phyloP scores from a whole-genome alignment of 176 grass and related monocot species.

The Eragrostis nindensis region DNA sequence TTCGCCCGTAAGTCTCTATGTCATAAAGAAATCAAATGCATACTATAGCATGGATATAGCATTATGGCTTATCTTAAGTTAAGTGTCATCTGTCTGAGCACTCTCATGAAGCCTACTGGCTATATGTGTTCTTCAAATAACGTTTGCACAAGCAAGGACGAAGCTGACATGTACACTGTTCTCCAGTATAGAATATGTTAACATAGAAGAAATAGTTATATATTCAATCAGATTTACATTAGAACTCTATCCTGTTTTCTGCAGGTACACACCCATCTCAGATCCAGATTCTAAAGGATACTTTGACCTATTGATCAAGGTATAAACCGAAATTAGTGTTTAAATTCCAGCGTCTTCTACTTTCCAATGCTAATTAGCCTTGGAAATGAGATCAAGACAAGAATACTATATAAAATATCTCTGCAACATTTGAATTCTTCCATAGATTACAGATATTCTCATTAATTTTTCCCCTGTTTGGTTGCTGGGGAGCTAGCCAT shows the following conservation, averaged over 20 bases:
- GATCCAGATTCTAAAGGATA: conserved; percentile 93
- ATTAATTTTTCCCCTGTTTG: conserved; percentile 1
- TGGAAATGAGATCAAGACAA: not conserved
- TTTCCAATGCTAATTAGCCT: not conserved
- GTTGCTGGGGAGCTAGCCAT: too few relatives aligned
- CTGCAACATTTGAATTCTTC: conserved; percentile 33
- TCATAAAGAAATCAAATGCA: conserved; percentile 24
- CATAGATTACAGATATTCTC: not conserved
- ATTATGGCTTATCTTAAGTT: not conserved
- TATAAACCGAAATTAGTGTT: conserved; percentile 31
- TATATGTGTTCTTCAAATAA: not conserved
- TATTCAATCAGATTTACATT: conserved; percentile 23
- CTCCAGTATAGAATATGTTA: not conserved
- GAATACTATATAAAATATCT: not conserved
- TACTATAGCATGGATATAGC: not conserved
- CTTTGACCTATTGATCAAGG: conserved; percentile 96
- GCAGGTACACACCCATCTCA: conserved; percentile 89
- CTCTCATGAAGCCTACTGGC: conserved; percentile 9
- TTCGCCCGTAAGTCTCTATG: conserved; percentile 83
- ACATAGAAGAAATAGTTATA: not conserved
- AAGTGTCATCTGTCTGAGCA: not conserved
- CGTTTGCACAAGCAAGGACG: not conserved
- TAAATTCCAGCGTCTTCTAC: conserved; percentile 8
- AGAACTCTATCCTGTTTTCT: conserved; percentile 35
- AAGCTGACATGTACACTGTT: conserved; percentile 11